Evolutionary conservation across 257 asterid genomes (phyloP).

Genomic region (Gynochthodes officinalis): DNA sequence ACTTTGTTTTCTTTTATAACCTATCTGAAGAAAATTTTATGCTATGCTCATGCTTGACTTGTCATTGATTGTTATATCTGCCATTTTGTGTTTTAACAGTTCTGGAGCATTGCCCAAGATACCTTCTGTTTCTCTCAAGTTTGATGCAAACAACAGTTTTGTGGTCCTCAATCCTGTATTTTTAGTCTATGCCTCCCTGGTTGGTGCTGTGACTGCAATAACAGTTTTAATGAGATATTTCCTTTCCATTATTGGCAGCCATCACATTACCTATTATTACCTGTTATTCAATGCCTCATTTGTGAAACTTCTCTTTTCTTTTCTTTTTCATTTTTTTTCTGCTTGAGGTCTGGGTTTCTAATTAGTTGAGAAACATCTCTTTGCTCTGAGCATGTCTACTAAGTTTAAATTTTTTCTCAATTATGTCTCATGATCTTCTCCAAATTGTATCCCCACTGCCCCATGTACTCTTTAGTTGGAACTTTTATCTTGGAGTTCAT

Average conservation of each 20-base stretch:
- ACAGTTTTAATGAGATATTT: slow-evolving; percentile 13
- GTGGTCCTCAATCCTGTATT: slow-evolving; percentile 63
- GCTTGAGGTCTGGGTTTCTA: neutral
- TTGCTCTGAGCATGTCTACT: neutral
- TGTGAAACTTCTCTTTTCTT: neutral
- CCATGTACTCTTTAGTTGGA: neutral
- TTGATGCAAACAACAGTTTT: slow-evolving; percentile 56
- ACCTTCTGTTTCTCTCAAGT: slow-evolving; percentile 69
- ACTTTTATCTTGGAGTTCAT: slow-evolving; percentile 1
- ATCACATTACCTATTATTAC: neutral
- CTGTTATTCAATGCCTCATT: neutral
- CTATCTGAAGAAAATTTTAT: neutral
- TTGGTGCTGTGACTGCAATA: slow-evolving; percentile 28
- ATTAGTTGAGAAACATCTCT: neutral
- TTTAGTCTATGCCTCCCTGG: slow-evolving; percentile 67
- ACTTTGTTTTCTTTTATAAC: slow-evolving; percentile 9
- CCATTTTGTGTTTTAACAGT: slow-evolving; percentile 39
- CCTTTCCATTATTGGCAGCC: neutral
- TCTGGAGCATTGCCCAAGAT: slow-evolving; percentile 47
- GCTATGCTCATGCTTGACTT: neutral
- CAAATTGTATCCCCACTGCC: neutral
- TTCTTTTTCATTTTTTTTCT: neutral
- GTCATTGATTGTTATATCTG: slow-evolving; percentile 22
- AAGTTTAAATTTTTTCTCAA: neutral
- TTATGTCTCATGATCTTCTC: neutral